Conservation (phyloP, 2,329 filamentous ascomycete species). For the Fusarium dlaminii region DNA sequence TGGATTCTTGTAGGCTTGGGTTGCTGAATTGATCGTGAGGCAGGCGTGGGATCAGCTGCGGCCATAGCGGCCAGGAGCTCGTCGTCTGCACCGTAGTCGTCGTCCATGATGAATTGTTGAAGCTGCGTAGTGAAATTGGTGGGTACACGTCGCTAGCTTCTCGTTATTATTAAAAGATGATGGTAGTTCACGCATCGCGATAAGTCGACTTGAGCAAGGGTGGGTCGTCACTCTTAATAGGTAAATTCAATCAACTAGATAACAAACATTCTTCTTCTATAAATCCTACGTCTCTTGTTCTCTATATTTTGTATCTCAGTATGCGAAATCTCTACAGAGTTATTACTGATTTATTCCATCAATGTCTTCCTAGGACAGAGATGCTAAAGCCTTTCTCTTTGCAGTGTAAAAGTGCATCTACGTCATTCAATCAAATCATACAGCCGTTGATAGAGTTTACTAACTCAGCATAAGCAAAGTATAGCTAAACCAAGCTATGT, state of each 20-base stretch:
- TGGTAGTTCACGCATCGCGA: slow-evolving; percentile 24
- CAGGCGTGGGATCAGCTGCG: slow-evolving; percentile 52
- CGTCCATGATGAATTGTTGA: slow-evolving; percentile 51
- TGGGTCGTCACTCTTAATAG: slow-evolving; percentile 17
- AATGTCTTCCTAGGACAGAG: neutral
- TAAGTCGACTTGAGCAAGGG: slow-evolving; percentile 8
- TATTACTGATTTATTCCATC: neutral
- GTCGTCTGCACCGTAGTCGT: slow-evolving; percentile 67
- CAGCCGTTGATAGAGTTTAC: neutral
- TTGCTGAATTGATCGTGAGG: slow-evolving; percentile 48
- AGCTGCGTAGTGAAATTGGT: neutral
- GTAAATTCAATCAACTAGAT: neutral
- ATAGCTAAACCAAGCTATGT: neutral
- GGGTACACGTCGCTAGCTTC: neutral
- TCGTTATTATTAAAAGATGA: neutral
- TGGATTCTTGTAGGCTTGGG: slow-evolving; percentile 55
- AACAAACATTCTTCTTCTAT: neutral
- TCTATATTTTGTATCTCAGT: neutral
- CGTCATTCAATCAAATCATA: neutral
- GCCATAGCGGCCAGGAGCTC: slow-evolving; percentile 66
- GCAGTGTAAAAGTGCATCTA: neutral
- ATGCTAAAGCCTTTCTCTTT: neutral
- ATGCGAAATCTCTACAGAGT: neutral
- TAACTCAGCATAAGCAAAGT: neutral
- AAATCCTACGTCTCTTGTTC: too few relatives aligned